Conservation (phyloP, 2,329 filamentous ascomycete genomes). For the Aspergillus sp. region DNA sequence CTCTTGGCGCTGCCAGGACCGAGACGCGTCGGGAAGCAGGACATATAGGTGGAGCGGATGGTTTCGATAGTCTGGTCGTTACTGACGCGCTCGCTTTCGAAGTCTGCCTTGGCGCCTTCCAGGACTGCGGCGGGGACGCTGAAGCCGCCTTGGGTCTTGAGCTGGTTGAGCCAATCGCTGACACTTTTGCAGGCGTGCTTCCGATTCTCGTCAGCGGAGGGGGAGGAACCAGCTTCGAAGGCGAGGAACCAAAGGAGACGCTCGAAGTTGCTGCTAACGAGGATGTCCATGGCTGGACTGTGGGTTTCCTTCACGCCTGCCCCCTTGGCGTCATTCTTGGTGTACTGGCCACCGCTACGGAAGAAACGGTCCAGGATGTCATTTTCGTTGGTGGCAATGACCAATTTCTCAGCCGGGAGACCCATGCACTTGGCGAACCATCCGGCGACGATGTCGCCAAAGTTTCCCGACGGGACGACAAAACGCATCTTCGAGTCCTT, state of each 20-base stretch:
- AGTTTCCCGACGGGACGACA: conserved; percentile 91
- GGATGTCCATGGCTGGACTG: conserved; percentile 93
- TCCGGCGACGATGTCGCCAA: conserved; percentile 80
- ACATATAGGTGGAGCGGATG: conserved; percentile 50
- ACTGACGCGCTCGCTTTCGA: conserved; percentile 67
- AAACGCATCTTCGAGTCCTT: conserved; percentile 59
- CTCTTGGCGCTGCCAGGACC: conserved; percentile 22
- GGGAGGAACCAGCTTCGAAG: conserved; percentile 53
- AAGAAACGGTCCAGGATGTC: conserved; percentile 95
- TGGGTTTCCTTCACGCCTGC: conserved; percentile 83
- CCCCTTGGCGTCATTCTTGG: conserved; percentile 61
- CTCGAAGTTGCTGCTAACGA: conserved; percentile 95
- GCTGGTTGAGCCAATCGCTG: conserved; percentile 63
- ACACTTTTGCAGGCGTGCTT: conserved; percentile 63
- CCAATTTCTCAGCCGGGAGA: conserved; percentile 75
- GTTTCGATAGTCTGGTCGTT: conserved; percentile 60
- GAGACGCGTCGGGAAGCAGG: conserved; percentile 45
- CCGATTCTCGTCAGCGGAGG: conserved; percentile 38
- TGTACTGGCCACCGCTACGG: conserved; percentile 71
- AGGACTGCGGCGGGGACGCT: conserved; percentile 68
- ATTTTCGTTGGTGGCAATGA: conserved; percentile 94
- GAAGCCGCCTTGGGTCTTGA: conserved; percentile 78
- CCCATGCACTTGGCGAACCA: conserved; percentile 92
- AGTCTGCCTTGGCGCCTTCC: conserved; percentile 60
- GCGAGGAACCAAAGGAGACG: conserved; percentile 81